phyloP scores from a whole-genome alignment of 345 rosid species.

The Camelina laxa region DNA sequence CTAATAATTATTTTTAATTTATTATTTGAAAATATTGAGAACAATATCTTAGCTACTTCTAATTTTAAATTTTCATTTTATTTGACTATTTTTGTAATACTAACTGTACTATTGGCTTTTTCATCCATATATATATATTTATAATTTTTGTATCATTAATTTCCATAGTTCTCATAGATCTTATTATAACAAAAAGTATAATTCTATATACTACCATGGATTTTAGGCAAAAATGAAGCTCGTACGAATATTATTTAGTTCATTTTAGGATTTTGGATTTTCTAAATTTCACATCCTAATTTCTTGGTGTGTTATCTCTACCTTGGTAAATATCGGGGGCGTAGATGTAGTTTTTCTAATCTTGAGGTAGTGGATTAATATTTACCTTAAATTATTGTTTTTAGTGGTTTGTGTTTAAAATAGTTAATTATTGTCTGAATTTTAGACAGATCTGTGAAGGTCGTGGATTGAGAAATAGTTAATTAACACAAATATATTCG shows the following conservation, averaged over 20 bases:
- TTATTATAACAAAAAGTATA: background rate
- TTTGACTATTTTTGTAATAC: background rate
- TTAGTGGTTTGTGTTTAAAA: background rate
- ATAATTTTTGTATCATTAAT: background rate
- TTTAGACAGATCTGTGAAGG: constrained; percentile 32
- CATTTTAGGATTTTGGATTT: background rate
- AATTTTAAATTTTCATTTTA: background rate
- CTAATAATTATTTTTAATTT: too few relatives aligned
- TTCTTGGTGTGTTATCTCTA: background rate
- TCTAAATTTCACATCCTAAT: background rate
- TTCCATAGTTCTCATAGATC: background rate
- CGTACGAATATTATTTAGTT: too few relatives aligned
- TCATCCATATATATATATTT: background rate
- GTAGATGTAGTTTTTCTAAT: background rate
- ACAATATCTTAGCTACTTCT: background rate
- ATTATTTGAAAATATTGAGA: too few relatives aligned
- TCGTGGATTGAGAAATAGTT: constrained; percentile 27
- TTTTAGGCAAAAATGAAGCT: too few relatives aligned
- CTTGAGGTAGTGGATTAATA: background rate
- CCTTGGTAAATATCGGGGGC: background rate
- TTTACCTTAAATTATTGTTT: background rate
- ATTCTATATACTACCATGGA: background rate
- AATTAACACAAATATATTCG: constrained; percentile 19
- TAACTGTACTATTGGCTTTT: background rate
- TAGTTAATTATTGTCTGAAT: constrained; percentile 6